These are phyloP conservation scores for Didymella segeticola DNA, from an alignment of 2,329 filamentous ascomycete species.

Conservation along the genomic window DNA sequence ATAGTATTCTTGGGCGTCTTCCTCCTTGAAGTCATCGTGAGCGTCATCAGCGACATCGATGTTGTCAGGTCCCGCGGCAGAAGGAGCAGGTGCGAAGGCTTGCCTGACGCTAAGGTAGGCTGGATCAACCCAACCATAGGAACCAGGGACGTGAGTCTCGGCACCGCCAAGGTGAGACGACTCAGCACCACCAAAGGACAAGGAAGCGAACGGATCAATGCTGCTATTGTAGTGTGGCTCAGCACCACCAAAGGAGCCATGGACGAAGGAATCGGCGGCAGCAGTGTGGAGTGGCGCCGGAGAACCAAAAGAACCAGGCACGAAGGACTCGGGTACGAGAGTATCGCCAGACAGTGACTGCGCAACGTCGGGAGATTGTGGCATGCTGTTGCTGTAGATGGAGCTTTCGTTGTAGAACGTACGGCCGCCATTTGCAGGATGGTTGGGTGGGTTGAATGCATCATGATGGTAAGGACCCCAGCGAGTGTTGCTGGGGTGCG, in stretches of 20 bases:
- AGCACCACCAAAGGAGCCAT: not conserved
- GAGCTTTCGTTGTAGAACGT: not conserved
- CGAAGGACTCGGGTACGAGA: not conserved
- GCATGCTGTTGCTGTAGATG: not conserved
- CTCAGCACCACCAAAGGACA: not conserved
- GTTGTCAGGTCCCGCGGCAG: not conserved
- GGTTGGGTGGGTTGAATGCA: not conserved
- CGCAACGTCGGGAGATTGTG: not conserved
- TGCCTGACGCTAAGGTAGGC: not conserved
- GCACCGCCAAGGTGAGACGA: not conserved
- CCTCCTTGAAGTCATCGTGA: not conserved
- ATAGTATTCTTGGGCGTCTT: not conserved
- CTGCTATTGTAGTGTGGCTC: not conserved
- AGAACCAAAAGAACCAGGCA: not conserved
- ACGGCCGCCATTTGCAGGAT: not conserved
- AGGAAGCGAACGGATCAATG: not conserved
- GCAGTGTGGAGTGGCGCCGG: not conserved
- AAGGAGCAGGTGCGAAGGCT: not conserved
- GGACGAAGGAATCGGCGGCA: not conserved
- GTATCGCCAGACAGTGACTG: not conserved
- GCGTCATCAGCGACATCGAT: not conserved
- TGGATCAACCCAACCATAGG: not conserved
- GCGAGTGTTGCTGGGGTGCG: not conserved
- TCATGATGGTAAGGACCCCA: not conserved
- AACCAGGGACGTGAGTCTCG: not conserved